These are phyloP conservation scores for Coemansia sp. DNA, from an alignment of 192 early-diverging fungal genomes.

Conservation along the genomic window DNA sequence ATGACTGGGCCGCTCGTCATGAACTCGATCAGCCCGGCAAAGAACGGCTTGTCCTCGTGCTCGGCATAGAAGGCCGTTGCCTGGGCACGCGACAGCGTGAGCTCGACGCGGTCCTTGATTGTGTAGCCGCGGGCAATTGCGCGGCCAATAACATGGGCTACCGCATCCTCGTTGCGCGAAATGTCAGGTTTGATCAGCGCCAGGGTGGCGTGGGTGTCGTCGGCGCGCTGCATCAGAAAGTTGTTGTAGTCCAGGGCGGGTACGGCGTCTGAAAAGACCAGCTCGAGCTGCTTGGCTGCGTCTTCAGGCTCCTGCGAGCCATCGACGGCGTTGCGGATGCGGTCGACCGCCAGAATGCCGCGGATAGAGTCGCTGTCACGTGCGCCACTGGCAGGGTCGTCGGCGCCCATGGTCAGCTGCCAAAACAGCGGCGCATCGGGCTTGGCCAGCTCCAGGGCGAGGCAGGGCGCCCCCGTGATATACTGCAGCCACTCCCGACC, in stretches of 20 bases:
- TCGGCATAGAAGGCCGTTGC: slow-evolving; percentile 52
- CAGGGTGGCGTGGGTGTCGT: slow-evolving; percentile 49
- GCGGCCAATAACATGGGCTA: slow-evolving; percentile 40
- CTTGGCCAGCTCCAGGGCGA: slow-evolving; percentile 60
- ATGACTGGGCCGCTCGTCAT: slow-evolving; percentile 57
- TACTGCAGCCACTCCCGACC: slow-evolving; percentile 46
- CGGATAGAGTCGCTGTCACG: slow-evolving; percentile 56
- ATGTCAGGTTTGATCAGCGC: slow-evolving; percentile 62
- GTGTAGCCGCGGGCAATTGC: slow-evolving; percentile 44
- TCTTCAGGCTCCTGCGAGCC: slow-evolving; percentile 54
- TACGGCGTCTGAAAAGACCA: slow-evolving; percentile 53
- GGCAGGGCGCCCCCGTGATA: slow-evolving; percentile 57
- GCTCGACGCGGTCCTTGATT: slow-evolving; percentile 46
- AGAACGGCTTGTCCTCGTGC: slow-evolving; percentile 42
- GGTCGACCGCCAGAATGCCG: slow-evolving; percentile 58
- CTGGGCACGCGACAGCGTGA: slow-evolving; percentile 38
- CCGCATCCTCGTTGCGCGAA: slow-evolving; percentile 18
- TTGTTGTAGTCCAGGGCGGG: slow-evolving; percentile 41
- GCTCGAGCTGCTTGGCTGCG: slow-evolving; percentile 49
- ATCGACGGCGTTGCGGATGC: slow-evolving; percentile 58
- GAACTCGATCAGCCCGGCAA: slow-evolving; percentile 42
- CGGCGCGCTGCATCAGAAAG: slow-evolving; percentile 53
- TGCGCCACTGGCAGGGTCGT: slow-evolving; percentile 37
- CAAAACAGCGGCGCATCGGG: slow-evolving; percentile 54
- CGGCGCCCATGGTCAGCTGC: slow-evolving; percentile 58